Percentiles rank a stretch among this genome's conserved stretches.
phyloP scores from a whole-genome alignment of 2,329 filamentous ascomycete species.

The Colletotrichum sp. region DNA sequence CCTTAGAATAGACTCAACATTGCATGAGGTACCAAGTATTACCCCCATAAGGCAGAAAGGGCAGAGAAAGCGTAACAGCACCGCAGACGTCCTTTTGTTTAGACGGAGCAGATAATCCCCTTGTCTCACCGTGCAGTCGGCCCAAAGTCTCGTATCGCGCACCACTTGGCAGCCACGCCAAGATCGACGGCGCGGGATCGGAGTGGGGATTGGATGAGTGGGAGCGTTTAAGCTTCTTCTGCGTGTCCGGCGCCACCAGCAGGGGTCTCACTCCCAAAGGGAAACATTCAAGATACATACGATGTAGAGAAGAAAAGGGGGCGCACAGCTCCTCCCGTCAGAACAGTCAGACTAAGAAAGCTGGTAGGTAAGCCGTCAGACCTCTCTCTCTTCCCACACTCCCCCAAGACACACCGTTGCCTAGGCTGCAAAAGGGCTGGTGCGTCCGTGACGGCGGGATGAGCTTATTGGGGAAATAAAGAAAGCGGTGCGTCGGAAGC shows the following conservation, averaged over 20 bases:
- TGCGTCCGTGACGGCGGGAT: background rate
- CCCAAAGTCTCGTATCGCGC: background rate
- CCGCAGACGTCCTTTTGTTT: background rate
- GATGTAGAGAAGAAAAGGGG: background rate
- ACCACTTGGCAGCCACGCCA: background rate
- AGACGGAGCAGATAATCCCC: background rate
- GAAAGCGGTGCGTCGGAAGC: background rate
- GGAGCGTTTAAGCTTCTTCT: slow-evolving; percentile 17
- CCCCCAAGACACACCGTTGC: background rate
- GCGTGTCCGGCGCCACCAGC: background rate
- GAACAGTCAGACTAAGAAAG: background rate
- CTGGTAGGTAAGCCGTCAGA: background rate
- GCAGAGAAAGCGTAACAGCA: background rate
- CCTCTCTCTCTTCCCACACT: background rate
- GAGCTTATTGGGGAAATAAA: background rate
- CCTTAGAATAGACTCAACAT: background rate
- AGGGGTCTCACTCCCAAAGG: background rate
- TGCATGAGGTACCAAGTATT: background rate
- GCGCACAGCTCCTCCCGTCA: background rate
- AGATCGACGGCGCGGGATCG: background rate
- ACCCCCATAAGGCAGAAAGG: background rate
- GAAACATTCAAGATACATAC: background rate
- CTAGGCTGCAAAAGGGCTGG: background rate
- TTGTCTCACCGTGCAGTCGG: background rate
- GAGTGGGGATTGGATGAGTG: background rate